Evolutionary conservation across 2,329 filamentous ascomycete genomes (phyloP), one percentile per base, ranked within the genome.

Genomic region (Colletotrichum falcatum): DNA sequence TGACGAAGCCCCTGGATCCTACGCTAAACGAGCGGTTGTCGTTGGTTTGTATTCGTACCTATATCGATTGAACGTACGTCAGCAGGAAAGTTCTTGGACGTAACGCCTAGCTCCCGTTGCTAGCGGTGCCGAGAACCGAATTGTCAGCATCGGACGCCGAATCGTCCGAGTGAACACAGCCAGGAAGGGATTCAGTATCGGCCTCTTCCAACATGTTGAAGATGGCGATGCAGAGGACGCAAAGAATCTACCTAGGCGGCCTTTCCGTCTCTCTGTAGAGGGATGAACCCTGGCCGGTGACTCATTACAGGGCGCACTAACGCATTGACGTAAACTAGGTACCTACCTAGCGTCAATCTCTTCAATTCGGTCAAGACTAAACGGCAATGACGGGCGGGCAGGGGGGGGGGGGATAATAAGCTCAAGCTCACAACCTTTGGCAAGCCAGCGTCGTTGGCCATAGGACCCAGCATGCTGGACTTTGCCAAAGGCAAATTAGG

Each of bases 391-490:
- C n/a, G n/a, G n/a, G n/a, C n/a, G n/a, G 23, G 37, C 8, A 35
- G 37, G 26, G 18, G n/a, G 5, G 12, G 37, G 37, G 7, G 7
- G 30, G 30, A 33, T n/a, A 58, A 58, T 49, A 61, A 49, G 58
- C 42, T 61, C 42, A 61, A 49, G 44, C 58, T 49, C 14, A 61
- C 42, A 49, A 33, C 42, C 58, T 35, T 35, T 48, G 6, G 44
- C 58, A 61, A 37, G 44, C 58, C 39, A 20, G 11, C 30, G 23
- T 23, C 42, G 20, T 5, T 26, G 14, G 20, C 39, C 39, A n/a
- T 42, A 9, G 56, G 8, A 23, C 56, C 26, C 5, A 16, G n/a
- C 39, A 46, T 59, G 18, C 39, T 48, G 20, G 42, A 18, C 28
- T 14, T 60, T n/a, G 12, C 30, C 46, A 44, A 54, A 18, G n/a